Conservation (phyloP, 768 basidiomycete genomes). For the Termitomyces heimii region DNA sequence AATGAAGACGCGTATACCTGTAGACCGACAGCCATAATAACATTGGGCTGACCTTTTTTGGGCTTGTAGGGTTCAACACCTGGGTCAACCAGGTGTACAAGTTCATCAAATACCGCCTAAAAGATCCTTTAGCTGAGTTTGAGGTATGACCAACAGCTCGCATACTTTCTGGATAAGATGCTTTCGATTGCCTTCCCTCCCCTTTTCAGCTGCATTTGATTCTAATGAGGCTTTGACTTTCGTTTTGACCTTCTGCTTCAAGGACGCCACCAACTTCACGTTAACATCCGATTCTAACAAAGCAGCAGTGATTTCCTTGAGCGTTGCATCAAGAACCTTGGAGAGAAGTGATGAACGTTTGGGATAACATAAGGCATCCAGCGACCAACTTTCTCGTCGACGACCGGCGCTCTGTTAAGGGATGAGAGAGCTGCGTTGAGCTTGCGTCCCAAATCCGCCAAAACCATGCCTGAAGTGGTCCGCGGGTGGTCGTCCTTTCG, state of each 20-base stretch:
- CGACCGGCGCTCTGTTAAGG: slow-evolving; percentile 76
- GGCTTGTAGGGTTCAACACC: slow-evolving; percentile 95
- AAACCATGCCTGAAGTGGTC: slow-evolving; percentile 64
- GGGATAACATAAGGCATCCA: background rate
- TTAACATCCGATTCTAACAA: slow-evolving; percentile 97
- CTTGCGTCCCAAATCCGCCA: slow-evolving; percentile 90
- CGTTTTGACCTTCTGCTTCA: slow-evolving; percentile 85
- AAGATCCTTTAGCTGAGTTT: background rate
- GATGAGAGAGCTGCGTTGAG: slow-evolving; percentile 93
- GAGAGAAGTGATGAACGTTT: slow-evolving; percentile 5
- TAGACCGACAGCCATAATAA: slow-evolving; percentile 96
- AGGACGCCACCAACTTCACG: slow-evolving; percentile 86
- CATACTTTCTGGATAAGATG: slow-evolving; percentile 86
- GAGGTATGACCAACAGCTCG: background rate
- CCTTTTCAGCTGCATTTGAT: slow-evolving; percentile 53
- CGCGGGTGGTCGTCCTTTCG: slow-evolving; percentile 10
- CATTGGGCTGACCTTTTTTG: slow-evolving; percentile 88
- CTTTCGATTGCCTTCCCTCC: slow-evolving; percentile 78
- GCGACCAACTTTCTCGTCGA: slow-evolving; percentile 81
- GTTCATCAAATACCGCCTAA: slow-evolving; percentile 94
- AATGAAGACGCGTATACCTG: slow-evolving; percentile 59
- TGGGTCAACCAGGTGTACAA: slow-evolving; percentile 92
- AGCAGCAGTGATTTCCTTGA: slow-evolving; percentile 94
- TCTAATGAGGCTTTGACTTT: slow-evolving; percentile 85
- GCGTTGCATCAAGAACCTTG: slow-evolving; percentile 87